Evolutionary conservation across 169 alveolate genomes (phyloP).

Genomic region (Plasmodium reichenowi): DNA sequence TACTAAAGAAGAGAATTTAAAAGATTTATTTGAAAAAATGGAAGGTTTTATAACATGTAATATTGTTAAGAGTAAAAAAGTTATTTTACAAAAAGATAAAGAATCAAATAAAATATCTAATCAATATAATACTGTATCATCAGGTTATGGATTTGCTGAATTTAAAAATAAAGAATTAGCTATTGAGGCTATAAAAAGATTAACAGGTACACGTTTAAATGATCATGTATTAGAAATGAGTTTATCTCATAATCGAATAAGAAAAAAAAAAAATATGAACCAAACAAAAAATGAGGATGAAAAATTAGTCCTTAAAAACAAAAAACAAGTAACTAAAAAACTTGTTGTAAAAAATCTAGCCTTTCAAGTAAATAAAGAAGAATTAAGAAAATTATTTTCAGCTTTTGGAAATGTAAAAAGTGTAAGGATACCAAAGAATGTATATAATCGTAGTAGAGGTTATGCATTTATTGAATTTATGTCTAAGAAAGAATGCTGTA

Average conservation of each 20-base stretch:
- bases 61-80: constrained; percentile 83
- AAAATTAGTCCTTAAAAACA: constrained; percentile 70
- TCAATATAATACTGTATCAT: constrained; percentile 75
- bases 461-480: constrained; percentile 95
- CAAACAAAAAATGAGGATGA: constrained; percentile 42
- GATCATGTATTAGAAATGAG: constrained; percentile 82
- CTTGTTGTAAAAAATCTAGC: constrained; percentile 94
- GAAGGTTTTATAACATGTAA: constrained; percentile 84
- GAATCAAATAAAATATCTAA: constrained; percentile 20
- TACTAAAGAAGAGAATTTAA: constrained; percentile 89
- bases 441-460: constrained; percentile 93
- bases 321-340: constrained; percentile 85
- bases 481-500: constrained; percentile 90
- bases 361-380: constrained; percentile 95
- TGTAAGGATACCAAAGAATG: constrained; percentile 95
- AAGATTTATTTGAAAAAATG: constrained; percentile 79
- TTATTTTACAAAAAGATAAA: constrained; percentile 59
- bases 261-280: constrained; percentile 8
- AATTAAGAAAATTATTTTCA: constrained; percentile 91
- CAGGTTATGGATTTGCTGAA: constrained; percentile 95
- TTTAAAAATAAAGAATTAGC: constrained; percentile 84
- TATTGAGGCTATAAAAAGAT: constrained; percentile 82
- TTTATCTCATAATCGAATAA: constrained; percentile 81
- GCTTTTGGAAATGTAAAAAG: constrained; percentile 92
- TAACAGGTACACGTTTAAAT: constrained; percentile 79